Conservation (phyloP, 805 yeast species). For the Saccharomyces paradoxus region DNA sequence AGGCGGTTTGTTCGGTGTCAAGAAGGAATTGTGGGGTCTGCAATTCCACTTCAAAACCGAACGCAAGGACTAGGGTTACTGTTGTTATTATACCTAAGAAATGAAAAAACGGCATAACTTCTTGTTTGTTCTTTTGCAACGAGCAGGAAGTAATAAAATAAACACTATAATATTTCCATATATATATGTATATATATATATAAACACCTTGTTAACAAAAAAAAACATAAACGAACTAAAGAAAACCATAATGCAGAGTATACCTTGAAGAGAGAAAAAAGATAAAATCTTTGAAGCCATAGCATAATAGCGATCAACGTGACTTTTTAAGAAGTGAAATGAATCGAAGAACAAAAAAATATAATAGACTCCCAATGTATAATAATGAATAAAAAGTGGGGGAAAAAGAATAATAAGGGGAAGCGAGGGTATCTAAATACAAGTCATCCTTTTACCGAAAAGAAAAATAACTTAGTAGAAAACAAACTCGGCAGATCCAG, state of each 20-base stretch:
- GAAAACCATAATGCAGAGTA: not conserved
- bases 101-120: not conserved
- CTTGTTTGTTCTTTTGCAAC: not conserved
- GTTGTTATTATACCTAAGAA: not conserved
- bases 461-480: slow-evolving; percentile 27
- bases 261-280: not conserved
- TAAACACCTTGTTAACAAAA: not conserved
- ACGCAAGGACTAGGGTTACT: slow-evolving; percentile 6
- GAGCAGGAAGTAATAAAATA: not conserved
- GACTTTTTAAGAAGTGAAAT: not conserved
- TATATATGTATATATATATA: not conserved
- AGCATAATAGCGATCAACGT: not conserved
- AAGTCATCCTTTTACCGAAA: not conserved
- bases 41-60: slow-evolving; percentile 30
- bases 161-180: not conserved
- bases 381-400: not conserved
- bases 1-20: slow-evolving; percentile 27
- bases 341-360: not conserved
- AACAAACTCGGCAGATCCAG: slow-evolving; percentile 50
- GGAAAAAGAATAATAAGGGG: not conserved
- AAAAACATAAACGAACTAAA: not conserved
- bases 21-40: slow-evolving; percentile 29
- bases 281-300: not conserved
- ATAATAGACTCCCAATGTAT: not conserved
- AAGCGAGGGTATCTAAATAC: not conserved